Base-by-base conservation (phyloP, 768 basidiomycete species). In the Tremella mesenterica region DNA sequence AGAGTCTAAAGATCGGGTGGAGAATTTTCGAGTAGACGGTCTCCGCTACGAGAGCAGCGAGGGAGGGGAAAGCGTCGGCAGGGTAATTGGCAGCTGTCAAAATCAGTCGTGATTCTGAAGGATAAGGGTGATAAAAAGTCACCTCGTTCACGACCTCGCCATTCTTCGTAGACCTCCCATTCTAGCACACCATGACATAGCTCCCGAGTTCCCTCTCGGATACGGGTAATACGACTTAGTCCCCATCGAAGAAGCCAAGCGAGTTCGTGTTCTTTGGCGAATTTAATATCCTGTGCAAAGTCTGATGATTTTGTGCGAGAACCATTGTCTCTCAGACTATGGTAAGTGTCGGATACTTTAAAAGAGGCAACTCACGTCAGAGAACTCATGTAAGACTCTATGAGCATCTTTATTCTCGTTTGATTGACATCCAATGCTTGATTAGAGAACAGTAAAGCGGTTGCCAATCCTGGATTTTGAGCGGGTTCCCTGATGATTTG, bases 221-320 rank as follows among this genome's bases (percentile, higher is more conserved):
- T 79, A 44, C 88, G 74, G 30, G 88, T 80, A 43, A 88, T 81
- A 23, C 91, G 77, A 2, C 83, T 85, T 4, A 97, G 79, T 28
- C 84, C 88, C 95, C 95, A 99, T 21, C 92, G 83, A 28, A 97
- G 77, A 63, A 85, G 81, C 84, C 92, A 91, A 4, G 85, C 90
- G 13, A 97, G 77, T 65, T 95, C 88, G 56, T 92, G 84, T 10
- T 88, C 84, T 4, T 82, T 83, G 0, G 89, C 86, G 65, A 93
- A 87, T 29, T 77, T 76, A 1, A 89, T 84, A 67, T 96, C 91
- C 60, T 80, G 77, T 2, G 20, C 18, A 34, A 61, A 57, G 0
- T 9, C 27, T 7, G 12, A 14, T 29, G 21, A 20, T 29, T 29
- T 20, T 36, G 48, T 9, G n/a, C 5, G 23, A 16, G 30, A 27